Conservation (phyloP, 2,329 filamentous ascomycete genomes). For the Plectosphaerella sp. region DNA sequence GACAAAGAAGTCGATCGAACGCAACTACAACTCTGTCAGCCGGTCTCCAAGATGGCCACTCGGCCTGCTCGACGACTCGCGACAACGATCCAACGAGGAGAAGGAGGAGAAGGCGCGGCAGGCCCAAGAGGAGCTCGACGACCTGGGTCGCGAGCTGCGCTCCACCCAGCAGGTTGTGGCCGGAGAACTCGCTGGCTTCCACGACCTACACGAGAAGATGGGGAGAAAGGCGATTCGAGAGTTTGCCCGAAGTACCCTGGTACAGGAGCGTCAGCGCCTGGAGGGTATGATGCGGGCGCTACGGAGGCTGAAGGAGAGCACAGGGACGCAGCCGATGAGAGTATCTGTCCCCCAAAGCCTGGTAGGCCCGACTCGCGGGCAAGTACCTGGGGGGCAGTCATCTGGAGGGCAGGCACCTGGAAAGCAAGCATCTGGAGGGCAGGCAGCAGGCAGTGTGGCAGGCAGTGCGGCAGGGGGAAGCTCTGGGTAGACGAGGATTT, state of each 20-base stretch:
- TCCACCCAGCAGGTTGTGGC: slow-evolving; percentile 95
- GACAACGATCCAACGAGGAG: slow-evolving; percentile 77
- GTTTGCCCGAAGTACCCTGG: slow-evolving; percentile 72
- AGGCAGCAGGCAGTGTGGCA: too few species aligned
- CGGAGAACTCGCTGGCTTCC: slow-evolving; percentile 87
- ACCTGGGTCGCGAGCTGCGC: slow-evolving; percentile 74
- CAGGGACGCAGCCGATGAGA: slow-evolving; percentile 5
- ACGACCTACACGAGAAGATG: slow-evolving; percentile 78
- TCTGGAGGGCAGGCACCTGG: too few species aligned
- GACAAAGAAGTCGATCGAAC: slow-evolving; percentile 69
- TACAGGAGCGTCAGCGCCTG: slow-evolving; percentile 73
- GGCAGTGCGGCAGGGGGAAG: too few species aligned
- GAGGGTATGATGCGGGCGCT: slow-evolving; percentile 78
- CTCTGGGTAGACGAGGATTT: too few species aligned
- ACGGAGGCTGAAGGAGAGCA: slow-evolving; percentile 47
- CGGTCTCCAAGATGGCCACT: slow-evolving; percentile 77
- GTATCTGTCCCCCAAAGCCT: too few species aligned
- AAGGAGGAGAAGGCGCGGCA: slow-evolving; percentile 74
- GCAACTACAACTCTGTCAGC: slow-evolving; percentile 69
- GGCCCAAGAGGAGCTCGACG: slow-evolving; percentile 64
- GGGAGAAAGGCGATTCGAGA: slow-evolving; percentile 70
- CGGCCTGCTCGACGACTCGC: slow-evolving; percentile 79
- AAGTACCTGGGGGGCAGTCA: too few species aligned
- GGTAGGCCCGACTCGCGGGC: too few species aligned
- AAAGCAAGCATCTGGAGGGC: too few species aligned